These are phyloP conservation scores for Trichoderma virens DNA, from an alignment of 495 filamentous ascomycete genomes.

Conservation along the genomic window DNA sequence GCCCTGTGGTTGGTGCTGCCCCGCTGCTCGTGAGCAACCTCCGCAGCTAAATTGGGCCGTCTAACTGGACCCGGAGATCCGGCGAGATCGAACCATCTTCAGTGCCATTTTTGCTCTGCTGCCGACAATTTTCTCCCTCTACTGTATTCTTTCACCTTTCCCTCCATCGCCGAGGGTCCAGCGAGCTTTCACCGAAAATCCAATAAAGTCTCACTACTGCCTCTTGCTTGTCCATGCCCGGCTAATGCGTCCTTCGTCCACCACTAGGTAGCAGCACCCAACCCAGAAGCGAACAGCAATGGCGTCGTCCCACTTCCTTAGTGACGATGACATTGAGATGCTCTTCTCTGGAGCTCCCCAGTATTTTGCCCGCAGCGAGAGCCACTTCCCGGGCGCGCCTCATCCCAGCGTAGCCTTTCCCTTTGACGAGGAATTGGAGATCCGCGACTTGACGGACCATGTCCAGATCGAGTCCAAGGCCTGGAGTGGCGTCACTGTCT, in stretches of 20 bases:
- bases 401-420: slow-evolving; percentile 63
- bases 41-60: background rate
- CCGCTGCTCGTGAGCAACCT: background rate
- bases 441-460: slow-evolving; percentile 58
- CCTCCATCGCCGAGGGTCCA: slow-evolving; percentile 19
- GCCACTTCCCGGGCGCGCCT: slow-evolving; percentile 44
- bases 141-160: background rate
- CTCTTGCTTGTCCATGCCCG: background rate
- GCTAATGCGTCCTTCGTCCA: slow-evolving; percentile 27
- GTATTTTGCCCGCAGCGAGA: slow-evolving; percentile 53
- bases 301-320: slow-evolving; percentile 25
- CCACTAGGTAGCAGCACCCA: slow-evolving; percentile 25
- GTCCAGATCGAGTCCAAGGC: slow-evolving; percentile 47
- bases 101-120: slow-evolving; percentile 3
- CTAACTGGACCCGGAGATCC: slow-evolving; percentile 5
- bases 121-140: background rate
- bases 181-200: slow-evolving; percentile 13
- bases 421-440: slow-evolving; percentile 55
- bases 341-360: slow-evolving; percentile 74
- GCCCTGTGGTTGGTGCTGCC: background rate
- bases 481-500: slow-evolving; percentile 44
- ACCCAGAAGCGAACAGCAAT: slow-evolving; percentile 17
- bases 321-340: slow-evolving; percentile 54
- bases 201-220: slow-evolving; percentile 10
- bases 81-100: slow-evolving; percentile 9